Conservation (phyloP, 1,284 basidiomycete species). For the Cystobasidium slooffiae region DNA sequence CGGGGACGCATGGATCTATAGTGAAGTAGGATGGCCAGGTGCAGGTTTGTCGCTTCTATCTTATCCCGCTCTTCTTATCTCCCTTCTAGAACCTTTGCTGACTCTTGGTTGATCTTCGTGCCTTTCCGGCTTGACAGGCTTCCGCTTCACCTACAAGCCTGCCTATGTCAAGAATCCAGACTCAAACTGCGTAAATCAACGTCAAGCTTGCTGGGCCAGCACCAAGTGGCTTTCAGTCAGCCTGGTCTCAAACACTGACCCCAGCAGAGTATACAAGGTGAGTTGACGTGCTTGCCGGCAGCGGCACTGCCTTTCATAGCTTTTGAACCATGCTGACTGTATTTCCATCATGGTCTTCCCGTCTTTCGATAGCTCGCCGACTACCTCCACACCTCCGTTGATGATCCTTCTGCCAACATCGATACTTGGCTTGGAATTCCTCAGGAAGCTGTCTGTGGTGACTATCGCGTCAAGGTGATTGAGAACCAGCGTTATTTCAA, state of each 20-base stretch:
- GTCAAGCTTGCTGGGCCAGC: constrained; percentile 23
- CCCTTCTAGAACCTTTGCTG: neutral
- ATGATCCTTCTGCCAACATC: constrained; percentile 20
- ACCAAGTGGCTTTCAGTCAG: constrained; percentile 20
- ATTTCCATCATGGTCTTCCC: neutral
- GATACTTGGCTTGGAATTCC: constrained; percentile 27
- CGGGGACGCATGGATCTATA: constrained; percentile 10
- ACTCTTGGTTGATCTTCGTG: neutral
- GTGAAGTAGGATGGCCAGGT: constrained; percentile 23
- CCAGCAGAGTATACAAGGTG: constrained; percentile 11
- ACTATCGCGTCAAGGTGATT: constrained; percentile 19
- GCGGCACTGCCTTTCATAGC: neutral
- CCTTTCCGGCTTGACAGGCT: neutral
- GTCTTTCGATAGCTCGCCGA: constrained; percentile 1
- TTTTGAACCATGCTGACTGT: neutral
- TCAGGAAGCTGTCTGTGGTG: constrained; percentile 13
- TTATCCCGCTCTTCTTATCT: neutral
- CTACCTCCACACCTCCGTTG: constrained; percentile 18
- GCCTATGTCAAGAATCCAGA: constrained; percentile 7
- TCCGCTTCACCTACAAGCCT: constrained; percentile 21
- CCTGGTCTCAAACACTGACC: neutral
- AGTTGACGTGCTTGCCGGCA: neutral
- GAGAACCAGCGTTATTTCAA: constrained; percentile 26
- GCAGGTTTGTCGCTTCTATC: constrained; percentile 1
- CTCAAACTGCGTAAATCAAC: constrained; percentile 13